Conservation (phyloP, 2,329 filamentous ascomycete species). For the Fusarium stilboides region DNA sequence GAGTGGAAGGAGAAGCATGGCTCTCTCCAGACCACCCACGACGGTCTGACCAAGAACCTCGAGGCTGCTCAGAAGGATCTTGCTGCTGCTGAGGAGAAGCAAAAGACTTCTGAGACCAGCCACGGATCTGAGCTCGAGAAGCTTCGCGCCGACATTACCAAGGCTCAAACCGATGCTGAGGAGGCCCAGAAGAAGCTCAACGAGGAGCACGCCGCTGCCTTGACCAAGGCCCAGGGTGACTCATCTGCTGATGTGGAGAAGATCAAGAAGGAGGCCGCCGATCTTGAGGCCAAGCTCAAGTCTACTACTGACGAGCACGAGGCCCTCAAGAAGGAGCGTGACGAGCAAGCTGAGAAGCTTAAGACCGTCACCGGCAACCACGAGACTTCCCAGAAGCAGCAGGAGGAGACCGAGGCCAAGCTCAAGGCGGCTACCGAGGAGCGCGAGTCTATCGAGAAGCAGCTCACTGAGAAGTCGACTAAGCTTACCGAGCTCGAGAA, state of each 20-base stretch:
- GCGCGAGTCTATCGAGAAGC: conserved; percentile 49
- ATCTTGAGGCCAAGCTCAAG: conserved; percentile 50
- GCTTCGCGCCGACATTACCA: neutral
- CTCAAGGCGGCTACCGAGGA: conserved; percentile 50
- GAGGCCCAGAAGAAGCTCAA: conserved; percentile 48
- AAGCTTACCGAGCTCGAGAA: conserved; percentile 52
- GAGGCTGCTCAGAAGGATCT: conserved; percentile 53
- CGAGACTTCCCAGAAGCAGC: conserved; percentile 39
- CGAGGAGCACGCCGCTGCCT: conserved; percentile 40
- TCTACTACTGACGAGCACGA: conserved; percentile 43
- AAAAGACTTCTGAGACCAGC: conserved; percentile 39
- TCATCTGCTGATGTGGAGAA: conserved; percentile 44
- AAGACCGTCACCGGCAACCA: conserved; percentile 35
- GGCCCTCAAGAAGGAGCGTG: conserved; percentile 43
- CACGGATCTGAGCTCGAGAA: conserved; percentile 38
- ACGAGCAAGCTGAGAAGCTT: conserved; percentile 43
- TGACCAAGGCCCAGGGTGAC: conserved; percentile 47
- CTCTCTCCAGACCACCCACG: conserved; percentile 44
- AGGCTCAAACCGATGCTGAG: conserved; percentile 22
- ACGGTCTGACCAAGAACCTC: conserved; percentile 47
- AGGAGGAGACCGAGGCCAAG: conserved; percentile 45
- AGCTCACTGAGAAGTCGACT: conserved; percentile 51
- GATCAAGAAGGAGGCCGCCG: conserved; percentile 33
- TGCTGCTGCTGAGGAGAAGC: conserved; percentile 44
- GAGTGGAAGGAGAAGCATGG: conserved; percentile 50